Conservation (phyloP, 306 rosid genomes). For the Castanospermum australe region DNA sequence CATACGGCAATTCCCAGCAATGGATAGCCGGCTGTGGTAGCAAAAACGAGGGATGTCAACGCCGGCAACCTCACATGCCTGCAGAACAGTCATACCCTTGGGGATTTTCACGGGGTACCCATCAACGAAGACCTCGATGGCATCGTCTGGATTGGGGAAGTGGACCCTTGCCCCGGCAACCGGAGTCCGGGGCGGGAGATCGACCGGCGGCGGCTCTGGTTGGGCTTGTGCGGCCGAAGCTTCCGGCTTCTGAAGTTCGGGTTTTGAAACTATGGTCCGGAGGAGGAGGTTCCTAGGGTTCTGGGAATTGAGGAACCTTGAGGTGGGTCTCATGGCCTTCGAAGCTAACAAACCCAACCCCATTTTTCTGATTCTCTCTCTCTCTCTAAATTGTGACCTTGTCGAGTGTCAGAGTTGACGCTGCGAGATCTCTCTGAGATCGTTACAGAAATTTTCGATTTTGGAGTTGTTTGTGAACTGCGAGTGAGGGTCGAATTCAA, state of each 20-base stretch:
- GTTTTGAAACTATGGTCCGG: constrained; percentile 71
- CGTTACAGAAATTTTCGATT: constrained; percentile 18
- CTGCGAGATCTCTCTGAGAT: constrained; percentile 13
- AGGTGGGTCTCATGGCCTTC: constrained; percentile 59
- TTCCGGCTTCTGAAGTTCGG: constrained; percentile 74
- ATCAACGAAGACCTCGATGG: constrained; percentile 90
- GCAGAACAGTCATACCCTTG: constrained; percentile 90
- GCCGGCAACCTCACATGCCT: constrained; percentile 97
- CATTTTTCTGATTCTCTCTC: constrained; percentile 40
- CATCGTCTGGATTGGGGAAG: constrained; percentile 75
- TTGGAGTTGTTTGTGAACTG: not conserved
- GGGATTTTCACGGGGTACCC: constrained; percentile 94
- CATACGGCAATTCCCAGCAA: constrained; percentile 98
- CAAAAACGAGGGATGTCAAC: constrained; percentile 93
- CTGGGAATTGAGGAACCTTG: constrained; percentile 54
- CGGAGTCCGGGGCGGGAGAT: constrained; percentile 61
- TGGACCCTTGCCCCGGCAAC: constrained; percentile 81
- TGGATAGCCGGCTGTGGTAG: constrained; percentile 87
- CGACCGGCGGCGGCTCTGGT: constrained; percentile 43
- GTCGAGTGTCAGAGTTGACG: not conserved
- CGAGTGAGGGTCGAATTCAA: not conserved
- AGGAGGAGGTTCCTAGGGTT: constrained; percentile 45
- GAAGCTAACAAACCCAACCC: constrained; percentile 89
- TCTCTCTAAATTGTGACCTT: not conserved
- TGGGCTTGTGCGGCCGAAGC: constrained; percentile 60